Conservation (phyloP, 305 asterid genomes). For the Fraxinus paxiana region DNA sequence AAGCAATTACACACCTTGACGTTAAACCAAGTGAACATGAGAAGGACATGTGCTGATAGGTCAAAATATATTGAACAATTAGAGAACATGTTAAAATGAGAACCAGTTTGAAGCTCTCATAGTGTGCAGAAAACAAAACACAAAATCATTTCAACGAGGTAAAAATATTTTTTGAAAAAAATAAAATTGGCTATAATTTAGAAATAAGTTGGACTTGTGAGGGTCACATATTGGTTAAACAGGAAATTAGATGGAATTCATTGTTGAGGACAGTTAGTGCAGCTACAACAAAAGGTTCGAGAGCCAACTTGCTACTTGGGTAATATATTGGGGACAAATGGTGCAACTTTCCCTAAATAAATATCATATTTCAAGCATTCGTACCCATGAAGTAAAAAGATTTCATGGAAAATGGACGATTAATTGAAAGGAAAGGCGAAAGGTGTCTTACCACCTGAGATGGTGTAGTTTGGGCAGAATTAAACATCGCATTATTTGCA, state of each 20-base stretch:
- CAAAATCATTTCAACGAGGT: not conserved
- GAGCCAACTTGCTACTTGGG: not conserved
- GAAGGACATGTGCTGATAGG: not conserved
- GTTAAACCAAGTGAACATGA: not conserved
- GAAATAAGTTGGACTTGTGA: not conserved
- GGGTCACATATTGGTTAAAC: not conserved
- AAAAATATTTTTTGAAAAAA: not conserved
- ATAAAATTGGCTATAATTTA: not conserved
- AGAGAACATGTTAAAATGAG: not conserved
- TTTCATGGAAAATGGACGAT: not conserved
- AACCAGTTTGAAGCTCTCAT: not conserved
- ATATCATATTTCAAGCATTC: not conserved
- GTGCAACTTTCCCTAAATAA: not conserved
- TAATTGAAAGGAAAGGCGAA: constrained; percentile 11
- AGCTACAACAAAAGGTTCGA: not conserved
- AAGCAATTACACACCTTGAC: not conserved
- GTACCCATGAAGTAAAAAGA: not conserved
- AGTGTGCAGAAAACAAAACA: not conserved
- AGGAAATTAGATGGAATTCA: not conserved
- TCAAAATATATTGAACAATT: not conserved
- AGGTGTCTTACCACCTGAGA: constrained; percentile 68
- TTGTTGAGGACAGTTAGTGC: not conserved
- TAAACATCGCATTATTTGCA: constrained; percentile 77
- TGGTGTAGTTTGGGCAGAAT: constrained; percentile 78
- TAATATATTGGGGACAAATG: not conserved